phyloP scores from a whole-genome alignment of 192 early-diverging fungal genomes.

The Chytriomyces confervae region DNA sequence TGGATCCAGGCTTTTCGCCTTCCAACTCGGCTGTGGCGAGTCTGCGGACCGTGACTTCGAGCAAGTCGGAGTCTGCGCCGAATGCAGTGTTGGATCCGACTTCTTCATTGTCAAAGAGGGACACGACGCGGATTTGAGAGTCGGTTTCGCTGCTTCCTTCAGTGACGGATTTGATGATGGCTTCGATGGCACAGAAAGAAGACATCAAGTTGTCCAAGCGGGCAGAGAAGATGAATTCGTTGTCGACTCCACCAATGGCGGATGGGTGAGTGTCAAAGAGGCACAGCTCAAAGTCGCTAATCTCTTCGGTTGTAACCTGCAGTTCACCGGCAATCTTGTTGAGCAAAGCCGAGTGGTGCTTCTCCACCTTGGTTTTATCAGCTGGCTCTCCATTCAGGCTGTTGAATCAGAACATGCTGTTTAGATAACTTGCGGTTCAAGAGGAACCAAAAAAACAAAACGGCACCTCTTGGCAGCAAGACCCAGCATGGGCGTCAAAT shows the following conservation, averaged over 20 bases:
- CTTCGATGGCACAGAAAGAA: conserved; percentile 87
- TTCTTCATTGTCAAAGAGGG: conserved; percentile 99
- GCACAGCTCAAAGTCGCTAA: conserved; percentile 96
- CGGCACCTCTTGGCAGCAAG: conserved; percentile 41
- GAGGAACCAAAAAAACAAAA: background rate
- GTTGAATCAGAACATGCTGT: conserved; percentile 9
- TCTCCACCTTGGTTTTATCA: conserved; percentile 40
- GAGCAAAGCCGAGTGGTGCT: conserved; percentile 86
- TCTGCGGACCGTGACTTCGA: conserved; percentile 51
- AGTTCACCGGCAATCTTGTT: conserved; percentile 79
- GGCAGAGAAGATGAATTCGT: conserved; percentile 93
- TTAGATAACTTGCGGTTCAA: background rate
- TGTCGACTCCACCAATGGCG: conserved; percentile 84
- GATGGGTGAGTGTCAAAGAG: conserved; percentile 94
- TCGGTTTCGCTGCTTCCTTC: conserved; percentile 59
- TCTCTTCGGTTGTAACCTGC: conserved; percentile 68
- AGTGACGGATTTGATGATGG: conserved; percentile 59
- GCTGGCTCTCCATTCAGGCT: conserved; percentile 37
- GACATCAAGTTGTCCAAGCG: conserved; percentile 97
- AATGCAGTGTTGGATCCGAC: conserved; percentile 91
- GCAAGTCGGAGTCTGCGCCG: conserved; percentile 91
- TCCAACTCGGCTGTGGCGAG: conserved; percentile 42
- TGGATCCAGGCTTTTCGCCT: conserved; percentile 39
- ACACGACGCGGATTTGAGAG: conserved; percentile 79
- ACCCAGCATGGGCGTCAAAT: conserved; percentile 86